Evolutionary conservation across 2,329 filamentous ascomycete species (phyloP), one percentile per base, ranked within the genome.

Genomic region (Orbilia oligospora): DNA sequence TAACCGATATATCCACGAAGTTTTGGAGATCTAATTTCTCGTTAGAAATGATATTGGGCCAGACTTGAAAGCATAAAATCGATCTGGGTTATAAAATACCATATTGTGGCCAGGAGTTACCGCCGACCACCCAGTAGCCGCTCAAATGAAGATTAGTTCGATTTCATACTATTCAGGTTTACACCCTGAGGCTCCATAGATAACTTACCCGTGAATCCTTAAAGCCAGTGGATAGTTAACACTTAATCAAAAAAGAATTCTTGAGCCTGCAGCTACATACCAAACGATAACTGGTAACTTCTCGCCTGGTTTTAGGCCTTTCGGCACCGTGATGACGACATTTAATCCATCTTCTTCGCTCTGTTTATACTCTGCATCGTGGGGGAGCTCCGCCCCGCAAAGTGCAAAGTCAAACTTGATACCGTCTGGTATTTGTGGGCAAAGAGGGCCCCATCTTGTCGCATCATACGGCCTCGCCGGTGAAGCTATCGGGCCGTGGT

Each of bases 271-370:
- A 36, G 16, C 12, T 30, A 53, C 20, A 20, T 63, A 77, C 72
- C 81, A 82, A 33, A 82, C 81, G 53, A 82, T 68, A n/a, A 82
- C 80, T 22, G 81, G 81, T 10, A 81, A 33, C 10, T 46, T 46
- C 27, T 66, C 49, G 8, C 64, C 51, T 12, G 22, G 1, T 24
- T 71, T 55, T 5, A 49, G 12, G 16, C n/a, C 65, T 22, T 80
- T 82, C 0, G 84, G 84, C 16, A 84, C 82, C 0, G 82, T 84
- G 22, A 85, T 81, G 48, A 82, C 82, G 41, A 84, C 72, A 72
- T 84, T 82, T 36, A 85, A 76, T 71, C 84, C 85, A 14, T 83
- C 81, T 33, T 84, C 82, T 55, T 85, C 84, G 66, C 83, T 81
- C 80, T 83, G 82, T 2, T 51, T 48, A 67, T 83, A 81, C 20